A percentile compares a stretch with the other conserved stretches of the same genome.
phyloP scores from a whole-genome alignment of 257 asterid genomes.

The Ajuga chamaepitys region DNA sequence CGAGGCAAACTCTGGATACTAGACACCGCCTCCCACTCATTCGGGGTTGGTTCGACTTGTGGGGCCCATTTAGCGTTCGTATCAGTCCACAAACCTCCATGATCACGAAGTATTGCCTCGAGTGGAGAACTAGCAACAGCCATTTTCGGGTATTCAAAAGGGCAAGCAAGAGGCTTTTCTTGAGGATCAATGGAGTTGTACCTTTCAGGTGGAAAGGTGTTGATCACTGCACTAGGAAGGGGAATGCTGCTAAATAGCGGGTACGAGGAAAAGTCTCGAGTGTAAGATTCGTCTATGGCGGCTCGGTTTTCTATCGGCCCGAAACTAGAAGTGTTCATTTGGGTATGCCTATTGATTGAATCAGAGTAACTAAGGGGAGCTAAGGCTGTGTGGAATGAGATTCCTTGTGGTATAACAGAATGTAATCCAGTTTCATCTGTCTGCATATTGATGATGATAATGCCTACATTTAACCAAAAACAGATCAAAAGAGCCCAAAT shows the following conservation, averaged over 20 bases:
- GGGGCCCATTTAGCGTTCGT: conserved; percentile 20
- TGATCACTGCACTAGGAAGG: neutral
- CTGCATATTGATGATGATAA: conserved; percentile 15
- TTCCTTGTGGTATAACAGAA: conserved; percentile 21
- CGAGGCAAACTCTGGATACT: conserved; percentile 21
- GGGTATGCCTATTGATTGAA: conserved; percentile 13
- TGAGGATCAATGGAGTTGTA: conserved; percentile 1
- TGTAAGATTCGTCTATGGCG: neutral
- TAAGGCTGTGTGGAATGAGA: conserved; percentile 15
- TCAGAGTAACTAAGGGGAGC: conserved; percentile 20
- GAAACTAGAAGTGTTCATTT: conserved; percentile 18
- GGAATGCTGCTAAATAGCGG: conserved; percentile 16
- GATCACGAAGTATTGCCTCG: conserved; percentile 15
- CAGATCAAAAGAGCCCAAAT: neutral
- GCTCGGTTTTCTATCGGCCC: neutral
- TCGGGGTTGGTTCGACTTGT: neutral
- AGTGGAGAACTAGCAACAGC: conserved; percentile 19
- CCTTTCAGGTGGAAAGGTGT: neutral
- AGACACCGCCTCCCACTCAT: conserved; percentile 27
- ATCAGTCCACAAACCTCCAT: conserved; percentile 17
- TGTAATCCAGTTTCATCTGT: conserved; percentile 22
- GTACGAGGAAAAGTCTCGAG: conserved; percentile 20
- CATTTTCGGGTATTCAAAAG: conserved; percentile 20
- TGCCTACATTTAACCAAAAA: conserved; percentile 9
- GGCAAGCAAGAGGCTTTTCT: conserved; percentile 21